Evolutionary conservation across 768 basidiomycete genomes (phyloP), one percentile per base, ranked within the genome.

Genomic region (Leucosporidium scottii): DNA sequence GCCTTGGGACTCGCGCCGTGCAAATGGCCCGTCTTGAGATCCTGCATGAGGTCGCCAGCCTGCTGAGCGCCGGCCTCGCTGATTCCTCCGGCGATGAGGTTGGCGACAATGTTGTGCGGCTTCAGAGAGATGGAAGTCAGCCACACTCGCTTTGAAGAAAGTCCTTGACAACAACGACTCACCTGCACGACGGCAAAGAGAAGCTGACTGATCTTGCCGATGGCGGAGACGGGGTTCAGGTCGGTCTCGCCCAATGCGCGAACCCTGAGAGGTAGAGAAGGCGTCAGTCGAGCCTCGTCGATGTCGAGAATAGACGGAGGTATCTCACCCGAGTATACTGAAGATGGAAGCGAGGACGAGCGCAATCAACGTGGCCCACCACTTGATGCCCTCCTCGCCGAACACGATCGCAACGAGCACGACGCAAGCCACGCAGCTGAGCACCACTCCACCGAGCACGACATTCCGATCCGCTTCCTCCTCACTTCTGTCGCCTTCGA

Each of bases 1-100:
- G 91, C 91, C 74, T 91, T 83, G 57, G 94, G 94, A 28, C 92
- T 93, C 13, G 93, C 93, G 70, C 83, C 84, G 63, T 91, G 84
- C n/a, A 98, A 81, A 78, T 96, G 91, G 0, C 94, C 94, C 3
- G 94, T 96, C 80, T 98, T 98, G 67, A 98, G 81, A 78, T 98
- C 94, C 80, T 98, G 94, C 94, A 98, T 97, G 13, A 97, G 84
- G 76, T 98, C 94, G 21, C 93, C 94, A 10, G 93, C 92, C 88
- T 93, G 91, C 78, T 87, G 87, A 31, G 91, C 91, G n/a, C 91
- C 91, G 48, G 91, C 91, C 79, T 93, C 93, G 3, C 91, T 88
- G n/a, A 96, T 91, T 36, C 91, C 93, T 6, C 93, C 93, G 2
- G 94, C 94, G 55, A 98, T 91, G 75, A 98, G 89, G 75, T 97